Base-by-base conservation (phyloP, 2,329 filamentous ascomycete genomes). In the Rutstroemia sp. region DNA sequence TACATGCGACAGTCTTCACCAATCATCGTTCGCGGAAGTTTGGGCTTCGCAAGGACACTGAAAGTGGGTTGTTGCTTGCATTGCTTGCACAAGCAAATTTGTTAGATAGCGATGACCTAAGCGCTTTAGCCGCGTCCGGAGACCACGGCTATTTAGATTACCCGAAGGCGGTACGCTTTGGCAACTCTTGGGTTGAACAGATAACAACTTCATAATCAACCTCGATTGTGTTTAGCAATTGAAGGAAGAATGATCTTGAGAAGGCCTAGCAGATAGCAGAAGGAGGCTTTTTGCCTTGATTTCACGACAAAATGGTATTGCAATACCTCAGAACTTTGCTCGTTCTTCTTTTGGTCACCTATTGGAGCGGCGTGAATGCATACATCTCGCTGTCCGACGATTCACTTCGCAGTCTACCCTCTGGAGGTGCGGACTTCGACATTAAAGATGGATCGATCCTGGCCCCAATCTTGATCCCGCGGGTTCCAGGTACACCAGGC, bases 401-500 rank as follows among this genome's bases (percentile, higher is more conserved):
- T 56, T 86, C 87, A 37, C 78, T 97, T 45, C 79, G 77, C 61
- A 77, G 75, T 52, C 80, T 99, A 16, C 88, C 90, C 12, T 80
- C 79, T n/a, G 85, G 85, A 1, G 85, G 82, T 59, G 73, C 77
- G 57, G 87, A 90, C 71, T 92, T 96, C 70, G 82, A 96, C 72
- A 89, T 94, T 64, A 73, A 86, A 59, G 79, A 77, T 37, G 90
- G 91, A 63, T 75, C 81, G 4, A 79, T 99, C 18, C 81, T 99
- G 34, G 81, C 92, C 3, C 94, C 92, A 1, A 92, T 99, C 65
- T 78, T 99, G 54, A 84, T 87, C 51, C 86, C 94, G 1, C 88
- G 94, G 59, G 92, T 99, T 0, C 89, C 94, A 6, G 94, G 92
- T 16, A 95, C 91, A 1, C 77, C 85, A 1, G 91, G 90, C 27